These are phyloP conservation scores for Helotiales sp. DNA, from an alignment of 2,329 filamentous ascomycete species.

Conservation along the genomic window DNA sequence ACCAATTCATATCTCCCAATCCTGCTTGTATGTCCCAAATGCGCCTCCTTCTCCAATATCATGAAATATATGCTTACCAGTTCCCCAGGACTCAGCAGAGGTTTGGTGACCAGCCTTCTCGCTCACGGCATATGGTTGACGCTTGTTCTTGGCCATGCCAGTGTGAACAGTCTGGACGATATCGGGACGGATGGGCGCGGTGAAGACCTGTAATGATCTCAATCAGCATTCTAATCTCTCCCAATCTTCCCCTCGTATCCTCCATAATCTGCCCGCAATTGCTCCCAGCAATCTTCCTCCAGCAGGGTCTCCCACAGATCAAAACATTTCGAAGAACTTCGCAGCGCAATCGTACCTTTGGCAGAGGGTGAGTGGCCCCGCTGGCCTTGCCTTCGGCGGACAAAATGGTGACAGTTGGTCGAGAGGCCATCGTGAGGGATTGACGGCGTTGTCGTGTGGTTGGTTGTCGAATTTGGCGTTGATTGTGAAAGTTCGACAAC, in stretches of 20 bases:
- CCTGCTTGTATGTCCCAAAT: neutral
- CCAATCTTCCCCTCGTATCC: conserved; percentile 14
- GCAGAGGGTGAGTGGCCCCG: conserved; percentile 86
- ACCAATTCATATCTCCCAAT: neutral
- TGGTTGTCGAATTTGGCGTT: conserved; percentile 11
- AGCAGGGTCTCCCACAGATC: neutral
- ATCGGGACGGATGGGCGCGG: conserved; percentile 94
- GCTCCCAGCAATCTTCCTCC: neutral
- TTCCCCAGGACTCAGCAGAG: conserved; percentile 99
- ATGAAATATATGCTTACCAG: conserved; percentile 66
- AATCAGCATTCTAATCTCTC: conserved; percentile 26
- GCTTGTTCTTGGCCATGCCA: conserved; percentile 99
- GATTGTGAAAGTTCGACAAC: neutral
- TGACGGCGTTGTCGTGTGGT: conserved; percentile 26
- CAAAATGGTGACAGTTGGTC: conserved; percentile 97
- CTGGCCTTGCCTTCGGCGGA: conserved; percentile 92
- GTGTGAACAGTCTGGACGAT: conserved; percentile 97
- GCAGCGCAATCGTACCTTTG: conserved; percentile 50
- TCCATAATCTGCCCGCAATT: neutral
- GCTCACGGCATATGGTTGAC: conserved; percentile 98
- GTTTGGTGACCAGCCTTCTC: conserved; percentile 99
- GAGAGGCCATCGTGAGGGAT: conserved; percentile 71
- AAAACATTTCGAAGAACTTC: neutral
- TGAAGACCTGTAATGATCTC: conserved; percentile 68
- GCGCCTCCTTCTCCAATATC: neutral